Evolutionary conservation across 1,284 basidiomycete genomes (phyloP), one percentile per base, ranked within the genome.

Genomic region (Athelia psychrophila): DNA sequence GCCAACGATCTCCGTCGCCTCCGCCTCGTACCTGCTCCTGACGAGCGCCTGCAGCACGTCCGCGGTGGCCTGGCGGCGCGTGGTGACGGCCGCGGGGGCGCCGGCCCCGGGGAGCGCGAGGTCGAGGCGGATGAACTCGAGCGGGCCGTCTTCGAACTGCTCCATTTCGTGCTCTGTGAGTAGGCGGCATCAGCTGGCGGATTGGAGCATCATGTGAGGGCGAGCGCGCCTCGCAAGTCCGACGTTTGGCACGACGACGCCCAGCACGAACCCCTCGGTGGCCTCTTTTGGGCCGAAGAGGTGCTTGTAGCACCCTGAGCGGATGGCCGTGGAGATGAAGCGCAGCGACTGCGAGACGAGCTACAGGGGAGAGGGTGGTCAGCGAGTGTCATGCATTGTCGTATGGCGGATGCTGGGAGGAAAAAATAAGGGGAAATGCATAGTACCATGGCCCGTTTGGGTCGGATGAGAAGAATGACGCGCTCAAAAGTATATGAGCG

Each of bases 131-230:
- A 99, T 93, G 67, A 92, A 99, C 65, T 98, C 96, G 47, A 96
- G 82, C 0, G 96, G 96, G 60, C 98, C 95, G 57, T 99, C 96
- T 69, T 98, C 94, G 63, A 99, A 98, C 69, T 95, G 88, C 64
- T 99, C 96, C 54, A 95, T 82, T 56, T 98, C 95, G 57, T 94
- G 89, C 49, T 91, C 88, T 72, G 15, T 12, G 12, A 38, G 48
- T 49, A 33, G 25, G 25, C 18, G 16, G 44, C 40, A 18, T 12
- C 18, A 8, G 46, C 20, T 47, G 6, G 18, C 24, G 45, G 33
- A 35, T 35, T 35, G n/a, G 33, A 35, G 35, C 19, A n/a, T 12
- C 19, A 44, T 4, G 47, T 13, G 20, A 15, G 23, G 19, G 10
- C 23, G 49, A 19, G 62, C 72, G 58, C 49, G 80, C 79, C 75